These are phyloP conservation scores for Xylaria hypoxylon DNA, from an alignment of 2,329 filamentous ascomycete genomes.

Conservation along the genomic window DNA sequence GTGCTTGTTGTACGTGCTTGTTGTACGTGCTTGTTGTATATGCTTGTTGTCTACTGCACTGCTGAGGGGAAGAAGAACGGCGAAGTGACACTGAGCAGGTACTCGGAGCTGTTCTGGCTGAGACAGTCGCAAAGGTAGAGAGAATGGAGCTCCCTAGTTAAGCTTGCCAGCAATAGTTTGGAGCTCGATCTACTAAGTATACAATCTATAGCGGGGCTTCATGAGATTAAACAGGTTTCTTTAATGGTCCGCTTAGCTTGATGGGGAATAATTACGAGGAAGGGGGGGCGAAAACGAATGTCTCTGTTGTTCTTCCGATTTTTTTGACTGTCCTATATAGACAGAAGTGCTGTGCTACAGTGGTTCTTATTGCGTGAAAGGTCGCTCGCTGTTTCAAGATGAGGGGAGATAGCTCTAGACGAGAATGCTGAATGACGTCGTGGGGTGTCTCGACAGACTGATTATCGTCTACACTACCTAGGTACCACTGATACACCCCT, in stretches of 20 bases:
- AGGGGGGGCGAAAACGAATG: background rate
- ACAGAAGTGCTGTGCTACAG: background rate
- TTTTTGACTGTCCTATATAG: background rate
- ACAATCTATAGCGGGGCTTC: conserved; percentile 30
- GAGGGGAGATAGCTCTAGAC: conserved; percentile 31
- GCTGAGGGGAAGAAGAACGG: conserved; percentile 16
- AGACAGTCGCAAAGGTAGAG: conserved; percentile 20
- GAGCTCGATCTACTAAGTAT: conserved; percentile 32
- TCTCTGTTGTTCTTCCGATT: background rate
- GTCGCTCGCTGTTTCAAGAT: conserved; percentile 15
- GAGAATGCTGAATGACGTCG: conserved; percentile 49
- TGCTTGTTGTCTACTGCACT: conserved; percentile 8
- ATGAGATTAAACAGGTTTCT: conserved; percentile 24
- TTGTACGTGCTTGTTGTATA: conserved; percentile 12
- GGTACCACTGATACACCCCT: conserved; percentile 23
- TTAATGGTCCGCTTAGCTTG: conserved; percentile 12
- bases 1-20: conserved; percentile 14
- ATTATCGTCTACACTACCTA: conserved; percentile 14
- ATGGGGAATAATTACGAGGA: background rate
- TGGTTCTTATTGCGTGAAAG: background rate
- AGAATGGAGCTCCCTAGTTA: conserved; percentile 27
- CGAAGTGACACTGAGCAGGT: conserved; percentile 1
- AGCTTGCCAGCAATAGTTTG: conserved; percentile 23
- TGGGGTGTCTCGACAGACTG: conserved; percentile 43
- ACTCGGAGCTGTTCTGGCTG: conserved; percentile 8